phyloP scores from a whole-genome alignment of 1,284 basidiomycete genomes.

The Leccinum pallidistipes region DNA sequence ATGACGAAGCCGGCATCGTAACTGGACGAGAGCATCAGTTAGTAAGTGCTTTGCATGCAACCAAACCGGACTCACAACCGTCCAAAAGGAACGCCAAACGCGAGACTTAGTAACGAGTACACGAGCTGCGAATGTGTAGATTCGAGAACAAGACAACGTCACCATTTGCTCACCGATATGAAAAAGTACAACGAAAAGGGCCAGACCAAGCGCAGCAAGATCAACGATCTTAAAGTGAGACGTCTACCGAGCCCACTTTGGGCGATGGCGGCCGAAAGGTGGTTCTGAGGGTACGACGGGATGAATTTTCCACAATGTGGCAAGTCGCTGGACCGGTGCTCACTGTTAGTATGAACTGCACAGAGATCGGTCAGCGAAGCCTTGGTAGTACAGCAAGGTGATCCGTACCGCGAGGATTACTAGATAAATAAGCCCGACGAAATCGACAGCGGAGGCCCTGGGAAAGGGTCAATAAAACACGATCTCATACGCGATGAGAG shows the following conservation, averaged over 20 bases:
- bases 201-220: constrained; percentile 55
- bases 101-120: constrained; percentile 65
- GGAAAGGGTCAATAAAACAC: constrained; percentile 1
- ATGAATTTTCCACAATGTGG: not conserved
- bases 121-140: constrained; percentile 35
- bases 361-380: constrained; percentile 19
- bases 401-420: constrained; percentile 52
- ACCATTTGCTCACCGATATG: constrained; percentile 49
- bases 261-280: constrained; percentile 35
- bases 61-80: constrained; percentile 38
- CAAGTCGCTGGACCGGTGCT: constrained; percentile 27
- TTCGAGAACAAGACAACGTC: not conserved
- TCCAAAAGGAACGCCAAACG: constrained; percentile 62
- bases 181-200: constrained; percentile 58
- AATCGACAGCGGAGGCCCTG: constrained; percentile 71
- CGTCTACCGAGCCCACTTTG: constrained; percentile 48
- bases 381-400: constrained; percentile 34
- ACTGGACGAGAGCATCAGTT: constrained; percentile 14
- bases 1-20: constrained; percentile 68
- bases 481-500: not conserved
- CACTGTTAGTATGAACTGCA: constrained; percentile 43
- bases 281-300: constrained; percentile 16
- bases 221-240: constrained; percentile 53
- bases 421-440: constrained; percentile 77
- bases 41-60: not conserved